Conservation (phyloP, 1,284 basidiomycete genomes). For the Cutaneotrichosporon sp. region DNA sequence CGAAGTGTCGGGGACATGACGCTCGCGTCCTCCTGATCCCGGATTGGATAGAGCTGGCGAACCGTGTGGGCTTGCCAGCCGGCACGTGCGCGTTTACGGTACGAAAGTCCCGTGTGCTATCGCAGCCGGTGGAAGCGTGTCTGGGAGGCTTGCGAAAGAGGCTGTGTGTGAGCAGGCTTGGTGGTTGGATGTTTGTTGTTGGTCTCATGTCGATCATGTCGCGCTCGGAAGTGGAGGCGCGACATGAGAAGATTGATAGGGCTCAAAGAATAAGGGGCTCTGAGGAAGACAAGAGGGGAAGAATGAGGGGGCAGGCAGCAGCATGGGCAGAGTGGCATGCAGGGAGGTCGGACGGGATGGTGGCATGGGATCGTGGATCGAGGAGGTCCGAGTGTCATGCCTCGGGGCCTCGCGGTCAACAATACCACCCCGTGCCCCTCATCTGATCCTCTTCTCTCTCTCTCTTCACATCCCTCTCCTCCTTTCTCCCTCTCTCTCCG, state of each 20-base stretch:
- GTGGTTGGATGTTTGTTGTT: not conserved
- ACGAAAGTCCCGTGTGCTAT: not conserved
- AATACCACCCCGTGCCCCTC: no score
- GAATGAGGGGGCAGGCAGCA: no score
- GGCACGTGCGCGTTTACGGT: not conserved
- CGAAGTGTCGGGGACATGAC: not conserved
- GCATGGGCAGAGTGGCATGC: no score
- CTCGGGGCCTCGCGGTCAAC: not conserved
- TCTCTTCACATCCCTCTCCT: not conserved
- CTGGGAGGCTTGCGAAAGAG: no score
- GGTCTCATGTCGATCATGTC: not conserved
- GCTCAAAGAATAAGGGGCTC: not conserved
- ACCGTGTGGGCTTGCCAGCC: not conserved
- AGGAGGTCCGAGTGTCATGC: not conserved
- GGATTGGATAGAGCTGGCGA: not conserved
- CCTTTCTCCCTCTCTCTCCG: not conserved
- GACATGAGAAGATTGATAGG: no score
- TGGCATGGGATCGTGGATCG: not conserved
- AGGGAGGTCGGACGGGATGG: no score
- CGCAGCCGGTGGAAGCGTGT: not conserved
- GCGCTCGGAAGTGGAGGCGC: not conserved
- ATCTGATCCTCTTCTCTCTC: no score
- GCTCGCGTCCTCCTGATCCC: not conserved
- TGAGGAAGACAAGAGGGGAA: not conserved
- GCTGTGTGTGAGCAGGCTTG: not conserved